These are phyloP conservation scores for Penicillium egyptiacum DNA, from an alignment of 495 filamentous ascomycete genomes.

Conservation along the genomic window DNA sequence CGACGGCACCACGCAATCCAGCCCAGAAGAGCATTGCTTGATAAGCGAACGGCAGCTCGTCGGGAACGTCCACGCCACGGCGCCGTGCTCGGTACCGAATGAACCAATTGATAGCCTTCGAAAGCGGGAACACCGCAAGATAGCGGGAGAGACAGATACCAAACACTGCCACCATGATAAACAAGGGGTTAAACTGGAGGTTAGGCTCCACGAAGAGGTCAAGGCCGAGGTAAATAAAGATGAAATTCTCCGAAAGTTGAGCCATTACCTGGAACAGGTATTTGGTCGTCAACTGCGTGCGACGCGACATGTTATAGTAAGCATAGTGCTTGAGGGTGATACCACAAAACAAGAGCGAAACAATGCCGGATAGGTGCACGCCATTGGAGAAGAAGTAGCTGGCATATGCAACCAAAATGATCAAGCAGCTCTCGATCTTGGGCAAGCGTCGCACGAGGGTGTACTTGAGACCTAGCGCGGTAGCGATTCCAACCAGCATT, in stretches of 20 bases:
- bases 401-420: slow-evolving; percentile 91
- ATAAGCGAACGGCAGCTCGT: slow-evolving; percentile 89
- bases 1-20: slow-evolving; percentile 91
- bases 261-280: slow-evolving; percentile 95
- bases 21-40: slow-evolving; percentile 99
- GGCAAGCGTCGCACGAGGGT: slow-evolving; percentile 89
- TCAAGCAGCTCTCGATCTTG: slow-evolving; percentile 93
- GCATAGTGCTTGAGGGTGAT: slow-evolving; percentile 99
- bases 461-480: slow-evolving; percentile 86
- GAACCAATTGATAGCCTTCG: slow-evolving; percentile 87
- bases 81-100: slow-evolving; percentile 85
- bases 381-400: slow-evolving; percentile 98
- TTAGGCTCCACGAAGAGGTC: slow-evolving; percentile 87
- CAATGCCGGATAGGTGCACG: slow-evolving; percentile 91
- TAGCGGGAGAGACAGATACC: slow-evolving; percentile 91
- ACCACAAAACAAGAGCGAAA: slow-evolving; percentile 93
- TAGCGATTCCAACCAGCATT: slow-evolving; percentile 78
- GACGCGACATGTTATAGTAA: slow-evolving; percentile 99
- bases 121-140: slow-evolving; percentile 91
- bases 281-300: slow-evolving; percentile 96
- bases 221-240: slow-evolving; percentile 96
- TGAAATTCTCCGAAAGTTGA: slow-evolving; percentile 97
- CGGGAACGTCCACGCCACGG: slow-evolving; percentile 73
- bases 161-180: slow-evolving; percentile 87
- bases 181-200: slow-evolving; percentile 89